Percentiles rank a stretch among this genome's conserved stretches.
Evolutionary conservation across 1,284 basidiomycete species (phyloP).

Genomic region (Ceratobasidium sp.): DNA sequence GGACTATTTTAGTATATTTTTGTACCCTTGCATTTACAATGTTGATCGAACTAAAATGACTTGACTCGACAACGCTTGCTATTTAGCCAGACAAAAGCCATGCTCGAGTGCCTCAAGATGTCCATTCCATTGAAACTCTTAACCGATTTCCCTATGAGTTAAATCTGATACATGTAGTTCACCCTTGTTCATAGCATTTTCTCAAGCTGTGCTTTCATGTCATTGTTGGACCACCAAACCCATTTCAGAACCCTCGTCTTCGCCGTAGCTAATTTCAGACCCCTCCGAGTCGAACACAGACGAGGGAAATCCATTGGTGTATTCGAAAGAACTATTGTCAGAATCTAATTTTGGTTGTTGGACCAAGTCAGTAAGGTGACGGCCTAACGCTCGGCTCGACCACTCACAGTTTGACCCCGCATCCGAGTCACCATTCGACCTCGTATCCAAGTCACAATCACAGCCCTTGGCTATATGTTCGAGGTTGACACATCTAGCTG

Average conservation of each 20-base stretch:
- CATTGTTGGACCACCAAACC: not conserved
- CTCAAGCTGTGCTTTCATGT: too few relatives aligned
- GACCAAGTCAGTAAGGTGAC: not conserved
- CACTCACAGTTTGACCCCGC: conserved; percentile 6
- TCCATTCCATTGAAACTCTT: too few relatives aligned
- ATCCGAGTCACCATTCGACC: too few relatives aligned
- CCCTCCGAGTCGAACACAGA: not conserved
- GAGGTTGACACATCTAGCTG: too few relatives aligned
- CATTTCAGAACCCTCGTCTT: not conserved
- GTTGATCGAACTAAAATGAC: not conserved
- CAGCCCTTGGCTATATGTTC: too few relatives aligned
- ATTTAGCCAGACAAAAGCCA: too few relatives aligned
- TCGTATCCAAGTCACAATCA: too few relatives aligned
- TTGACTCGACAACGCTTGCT: not conserved
- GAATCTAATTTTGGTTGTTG: not conserved
- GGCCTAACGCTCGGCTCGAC: not conserved
- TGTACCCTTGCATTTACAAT: not conserved
- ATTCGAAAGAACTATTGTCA: not conserved
- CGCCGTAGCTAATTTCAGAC: conserved; percentile 12
- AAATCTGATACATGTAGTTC: too few relatives aligned
- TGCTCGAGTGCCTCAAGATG: too few relatives aligned
- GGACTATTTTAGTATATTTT: not conserved
- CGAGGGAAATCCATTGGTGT: not conserved
- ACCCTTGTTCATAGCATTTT: too few relatives aligned
- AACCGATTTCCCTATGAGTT: too few relatives aligned